A percentile compares a stretch with the other conserved stretches of the same genome.
phyloP scores from a whole-genome alignment of 495 filamentous ascomycete genomes.

The Bacidia gigantensis region DNA sequence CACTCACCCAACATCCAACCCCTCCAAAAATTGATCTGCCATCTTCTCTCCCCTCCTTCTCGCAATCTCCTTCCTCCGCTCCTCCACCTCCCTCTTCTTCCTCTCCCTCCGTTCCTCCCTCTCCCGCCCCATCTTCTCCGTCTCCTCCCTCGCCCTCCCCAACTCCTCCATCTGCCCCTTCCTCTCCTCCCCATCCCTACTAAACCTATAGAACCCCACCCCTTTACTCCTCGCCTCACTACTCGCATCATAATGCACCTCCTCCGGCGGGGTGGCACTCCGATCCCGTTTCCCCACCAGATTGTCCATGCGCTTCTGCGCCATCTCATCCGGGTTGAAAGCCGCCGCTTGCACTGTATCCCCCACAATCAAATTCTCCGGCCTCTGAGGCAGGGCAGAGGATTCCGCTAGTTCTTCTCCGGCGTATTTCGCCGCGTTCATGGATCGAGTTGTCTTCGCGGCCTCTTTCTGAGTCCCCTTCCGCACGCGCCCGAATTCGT shows the following conservation, averaged over 20 bases:
- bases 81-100: constrained; percentile 36
- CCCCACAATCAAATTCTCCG: constrained; percentile 65
- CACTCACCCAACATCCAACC: constrained; percentile 26
- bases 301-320: constrained; percentile 50
- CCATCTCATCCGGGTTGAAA: constrained; percentile 54
- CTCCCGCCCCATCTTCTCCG: constrained; percentile 46
- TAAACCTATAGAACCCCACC: constrained; percentile 81
- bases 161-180: constrained; percentile 64
- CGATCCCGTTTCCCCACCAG: constrained; percentile 63
- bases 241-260: constrained; percentile 71
- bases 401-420: constrained; percentile 32
- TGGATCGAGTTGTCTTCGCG: constrained; percentile 35
- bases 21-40: constrained; percentile 60
- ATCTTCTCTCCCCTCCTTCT: constrained; percentile 40
- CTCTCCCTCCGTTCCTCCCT: constrained; percentile 33
- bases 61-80: constrained; percentile 42
- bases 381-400: constrained; percentile 46
- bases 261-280: constrained; percentile 59
- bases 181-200: constrained; percentile 49
- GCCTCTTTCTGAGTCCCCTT: constrained; percentile 51
- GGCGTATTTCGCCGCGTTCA: constrained; percentile 16
- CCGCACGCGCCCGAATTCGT: constrained; percentile 77
- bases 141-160: constrained; percentile 48
- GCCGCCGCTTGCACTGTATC: constrained; percentile 68
- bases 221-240: constrained; percentile 76